These are phyloP conservation scores for Blastobotrys muscicola DNA, from an alignment of 805 yeast species.

Conservation along the genomic window DNA sequence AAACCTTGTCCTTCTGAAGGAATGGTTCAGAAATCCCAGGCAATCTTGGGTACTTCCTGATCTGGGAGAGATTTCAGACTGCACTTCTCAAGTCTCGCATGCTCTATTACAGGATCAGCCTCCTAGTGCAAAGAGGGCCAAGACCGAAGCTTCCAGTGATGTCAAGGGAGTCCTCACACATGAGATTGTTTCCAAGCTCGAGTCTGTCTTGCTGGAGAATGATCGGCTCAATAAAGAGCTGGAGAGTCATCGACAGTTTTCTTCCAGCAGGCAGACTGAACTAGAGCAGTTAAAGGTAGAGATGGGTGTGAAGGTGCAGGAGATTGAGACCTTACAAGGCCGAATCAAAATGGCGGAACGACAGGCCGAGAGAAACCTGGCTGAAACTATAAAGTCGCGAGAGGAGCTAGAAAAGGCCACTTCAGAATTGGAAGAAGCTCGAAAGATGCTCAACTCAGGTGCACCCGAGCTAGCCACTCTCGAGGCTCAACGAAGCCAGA, in stretches of 20 bases:
- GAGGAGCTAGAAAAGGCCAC: slow-evolving; percentile 24
- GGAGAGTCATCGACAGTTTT: slow-evolving; percentile 35
- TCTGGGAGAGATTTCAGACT: slow-evolving; percentile 21
- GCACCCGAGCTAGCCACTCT: slow-evolving; percentile 19
- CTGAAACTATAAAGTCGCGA: slow-evolving; percentile 15
- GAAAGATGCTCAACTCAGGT: slow-evolving; percentile 19
- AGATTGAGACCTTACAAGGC: slow-evolving; percentile 32
- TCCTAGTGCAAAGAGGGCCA: slow-evolving; percentile 15
- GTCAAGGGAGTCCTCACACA: slow-evolving; percentile 21
- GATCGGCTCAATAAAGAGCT: slow-evolving; percentile 39
- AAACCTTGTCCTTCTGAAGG: slow-evolving; percentile 49
- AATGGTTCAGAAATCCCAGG: slow-evolving; percentile 46
- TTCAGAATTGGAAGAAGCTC: slow-evolving; percentile 22
- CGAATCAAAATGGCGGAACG: slow-evolving; percentile 17
- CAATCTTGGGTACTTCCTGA: slow-evolving; percentile 74
- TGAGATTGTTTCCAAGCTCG: slow-evolving; percentile 38
- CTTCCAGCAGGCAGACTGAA: slow-evolving; percentile 34
- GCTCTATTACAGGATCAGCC: slow-evolving; percentile 4
- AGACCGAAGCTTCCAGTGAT: slow-evolving; percentile 9
- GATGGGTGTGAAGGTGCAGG: slow-evolving; percentile 36
- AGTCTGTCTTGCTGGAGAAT: slow-evolving; percentile 36
- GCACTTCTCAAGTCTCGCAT: neutral
- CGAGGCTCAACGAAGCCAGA: slow-evolving; percentile 32
- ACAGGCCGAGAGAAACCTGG: slow-evolving; percentile 17
- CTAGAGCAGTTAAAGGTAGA: slow-evolving; percentile 36